These are phyloP conservation scores for Cystofilobasidium capitatum DNA, from an alignment of 768 basidiomycete genomes.

Conservation along the genomic window DNA sequence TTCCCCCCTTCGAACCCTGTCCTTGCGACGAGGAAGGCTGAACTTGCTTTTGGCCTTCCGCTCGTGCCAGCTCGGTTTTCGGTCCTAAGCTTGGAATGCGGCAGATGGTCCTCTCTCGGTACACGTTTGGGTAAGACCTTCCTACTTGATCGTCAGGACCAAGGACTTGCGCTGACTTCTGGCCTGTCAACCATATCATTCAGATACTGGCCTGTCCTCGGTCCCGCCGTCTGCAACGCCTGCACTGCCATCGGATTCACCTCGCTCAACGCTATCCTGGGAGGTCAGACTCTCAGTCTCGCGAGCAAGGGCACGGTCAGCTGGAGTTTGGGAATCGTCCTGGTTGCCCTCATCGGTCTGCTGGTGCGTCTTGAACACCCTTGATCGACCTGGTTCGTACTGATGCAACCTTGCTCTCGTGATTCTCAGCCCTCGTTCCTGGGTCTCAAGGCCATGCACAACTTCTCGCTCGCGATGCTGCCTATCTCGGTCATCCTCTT, in stretches of 20 bases:
- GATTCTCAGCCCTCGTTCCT: constrained; percentile 35
- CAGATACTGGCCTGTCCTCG: constrained; percentile 41
- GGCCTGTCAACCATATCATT: neutral
- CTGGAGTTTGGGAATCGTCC: constrained; percentile 64
- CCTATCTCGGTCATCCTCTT: constrained; percentile 37
- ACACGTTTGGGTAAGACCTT: constrained; percentile 49
- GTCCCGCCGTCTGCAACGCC: constrained; percentile 47
- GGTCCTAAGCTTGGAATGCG: constrained; percentile 70
- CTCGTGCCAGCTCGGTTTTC: constrained; percentile 49
- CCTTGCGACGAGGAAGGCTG: neutral
- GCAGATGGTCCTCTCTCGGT: constrained; percentile 67
- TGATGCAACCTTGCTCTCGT: neutral
- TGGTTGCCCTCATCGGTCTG: constrained; percentile 37
- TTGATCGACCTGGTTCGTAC: neutral
- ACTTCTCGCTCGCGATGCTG: constrained; percentile 36
- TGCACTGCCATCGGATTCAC: constrained; percentile 56
- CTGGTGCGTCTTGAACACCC: constrained; percentile 29
- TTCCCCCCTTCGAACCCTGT: neutral
- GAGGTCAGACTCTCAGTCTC: constrained; percentile 56
- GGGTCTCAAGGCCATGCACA: constrained; percentile 36
- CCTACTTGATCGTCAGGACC: constrained; percentile 43
- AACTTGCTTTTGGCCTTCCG: neutral
- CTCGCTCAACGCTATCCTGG: constrained; percentile 58
- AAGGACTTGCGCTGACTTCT: constrained; percentile 1
- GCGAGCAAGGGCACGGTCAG: constrained; percentile 46